Percentiles rank a stretch among this genome's conserved stretches.
Conservation (phyloP, 257 asterid genomes). For the Solanum dulcamara region DNA sequence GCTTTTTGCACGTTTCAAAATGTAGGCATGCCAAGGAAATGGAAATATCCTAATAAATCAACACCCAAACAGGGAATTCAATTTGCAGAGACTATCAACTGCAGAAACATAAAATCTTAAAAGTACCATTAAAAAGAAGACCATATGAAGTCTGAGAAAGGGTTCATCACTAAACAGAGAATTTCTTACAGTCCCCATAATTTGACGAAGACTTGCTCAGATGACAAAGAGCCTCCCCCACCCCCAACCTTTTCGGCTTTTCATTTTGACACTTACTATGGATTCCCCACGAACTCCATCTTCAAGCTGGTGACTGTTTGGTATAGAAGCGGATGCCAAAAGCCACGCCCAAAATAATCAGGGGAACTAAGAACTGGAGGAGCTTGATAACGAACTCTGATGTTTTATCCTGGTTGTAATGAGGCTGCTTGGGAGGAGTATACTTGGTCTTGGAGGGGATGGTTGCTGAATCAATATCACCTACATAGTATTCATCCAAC, state of each 20-base stretch:
- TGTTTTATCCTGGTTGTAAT: constrained; percentile 48
- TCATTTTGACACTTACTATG: not conserved
- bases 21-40: not conserved
- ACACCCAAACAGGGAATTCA: not conserved
- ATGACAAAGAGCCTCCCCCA: not conserved
- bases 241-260: not conserved
- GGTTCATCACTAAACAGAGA: not conserved
- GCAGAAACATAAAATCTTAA: not conserved
- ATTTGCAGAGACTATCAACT: not conserved
- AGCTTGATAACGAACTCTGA: constrained; percentile 57
- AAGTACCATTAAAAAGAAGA: not conserved
- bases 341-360: constrained; percentile 57
- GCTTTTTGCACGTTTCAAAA: not conserved
- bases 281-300: not conserved
- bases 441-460: constrained; percentile 34
- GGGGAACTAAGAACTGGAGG: constrained; percentile 76
- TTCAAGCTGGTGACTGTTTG: constrained; percentile 47
- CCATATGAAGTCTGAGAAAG: not conserved
- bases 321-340: constrained; percentile 65
- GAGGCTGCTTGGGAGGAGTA: constrained; percentile 48
- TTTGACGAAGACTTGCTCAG: not conserved
- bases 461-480: constrained; percentile 50
- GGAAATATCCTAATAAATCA: not conserved
- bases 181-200: not conserved
- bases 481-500: constrained; percentile 56